Evolutionary conservation across 441 rosid species (phyloP).

Genomic region (Capsella rubella): DNA sequence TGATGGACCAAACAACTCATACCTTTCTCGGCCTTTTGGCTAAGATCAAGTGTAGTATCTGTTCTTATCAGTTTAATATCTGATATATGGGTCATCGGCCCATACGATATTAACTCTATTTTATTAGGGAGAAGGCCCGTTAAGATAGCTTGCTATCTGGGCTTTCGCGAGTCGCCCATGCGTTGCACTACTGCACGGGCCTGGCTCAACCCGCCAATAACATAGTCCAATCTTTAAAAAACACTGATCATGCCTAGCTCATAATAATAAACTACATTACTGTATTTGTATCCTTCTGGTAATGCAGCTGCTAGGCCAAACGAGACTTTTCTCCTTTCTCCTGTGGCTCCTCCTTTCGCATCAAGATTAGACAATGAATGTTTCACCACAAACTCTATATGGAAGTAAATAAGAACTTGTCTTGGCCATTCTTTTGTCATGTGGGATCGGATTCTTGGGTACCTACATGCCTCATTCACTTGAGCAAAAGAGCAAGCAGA

Average conservation of each 20-base stretch:
- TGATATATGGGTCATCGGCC: slow-evolving; percentile 55
- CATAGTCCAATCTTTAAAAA: not conserved
- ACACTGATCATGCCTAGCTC: too few relatives aligned
- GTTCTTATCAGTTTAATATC: slow-evolving; percentile 91
- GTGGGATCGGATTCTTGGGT: slow-evolving; percentile 80
- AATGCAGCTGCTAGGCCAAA: slow-evolving; percentile 37
- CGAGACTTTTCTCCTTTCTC: slow-evolving; percentile 48
- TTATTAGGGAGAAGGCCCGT: slow-evolving; percentile 13
- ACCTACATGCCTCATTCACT: slow-evolving; percentile 82
- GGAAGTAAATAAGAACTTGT: slow-evolving; percentile 79
- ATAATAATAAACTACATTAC: too few relatives aligned
- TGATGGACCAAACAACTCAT: fast-evolving
- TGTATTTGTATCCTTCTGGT: slow-evolving; percentile 35
- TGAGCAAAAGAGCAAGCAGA: slow-evolving; percentile 60
- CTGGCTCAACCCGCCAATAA: not conserved
- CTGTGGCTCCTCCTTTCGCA: slow-evolving; percentile 74
- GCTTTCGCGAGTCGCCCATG: not conserved
- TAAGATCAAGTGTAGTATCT: slow-evolving; percentile 98
- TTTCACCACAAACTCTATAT: slow-evolving; percentile 74
- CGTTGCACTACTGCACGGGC: not conserved
- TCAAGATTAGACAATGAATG: slow-evolving; percentile 16
- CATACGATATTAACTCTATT: slow-evolving; percentile 52
- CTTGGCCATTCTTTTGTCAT: slow-evolving; percentile 76
- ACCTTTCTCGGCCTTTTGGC: slow-evolving; percentile 89
- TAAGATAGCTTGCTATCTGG: slow-evolving; percentile 42